These are phyloP conservation scores for Cymbopogon citratus DNA, from an alignment of 176 grass and related monocot species.

Conservation along the genomic window DNA sequence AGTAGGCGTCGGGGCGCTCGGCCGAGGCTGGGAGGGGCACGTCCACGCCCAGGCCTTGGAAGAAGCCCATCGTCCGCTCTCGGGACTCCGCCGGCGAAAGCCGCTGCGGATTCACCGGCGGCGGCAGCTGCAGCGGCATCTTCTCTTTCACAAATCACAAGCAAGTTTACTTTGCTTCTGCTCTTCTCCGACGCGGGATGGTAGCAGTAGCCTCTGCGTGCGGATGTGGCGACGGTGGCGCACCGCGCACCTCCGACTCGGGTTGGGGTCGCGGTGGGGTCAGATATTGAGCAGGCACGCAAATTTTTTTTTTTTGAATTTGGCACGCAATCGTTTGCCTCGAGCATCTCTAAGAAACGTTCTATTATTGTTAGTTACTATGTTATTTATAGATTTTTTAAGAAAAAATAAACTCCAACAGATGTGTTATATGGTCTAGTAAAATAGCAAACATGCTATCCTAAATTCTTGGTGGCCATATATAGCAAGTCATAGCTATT, in stretches of 20 bases:
- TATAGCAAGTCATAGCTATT: too few relatives aligned
- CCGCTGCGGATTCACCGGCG: neutral
- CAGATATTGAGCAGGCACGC: neutral
- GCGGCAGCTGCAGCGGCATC: constrained; percentile 6
- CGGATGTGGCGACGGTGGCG: neutral
- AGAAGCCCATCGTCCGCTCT: neutral
- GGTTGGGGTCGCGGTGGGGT: neutral
- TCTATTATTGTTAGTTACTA: too few relatives aligned
- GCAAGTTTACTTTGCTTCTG: neutral
- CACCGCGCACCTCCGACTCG: neutral
- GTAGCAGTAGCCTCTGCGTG: neutral
- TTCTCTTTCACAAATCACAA: neutral
- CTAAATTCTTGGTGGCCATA: too few relatives aligned
- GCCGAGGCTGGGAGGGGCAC: constrained; percentile 15
- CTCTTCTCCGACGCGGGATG: neutral
- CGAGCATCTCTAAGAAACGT: too few relatives aligned
- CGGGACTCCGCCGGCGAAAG: constrained; percentile 17
- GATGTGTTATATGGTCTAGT: too few relatives aligned
- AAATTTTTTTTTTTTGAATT: too few relatives aligned
- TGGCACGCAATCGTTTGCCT: too few relatives aligned
- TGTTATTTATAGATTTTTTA: too few relatives aligned
- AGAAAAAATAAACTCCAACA: too few relatives aligned
- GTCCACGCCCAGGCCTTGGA: neutral
- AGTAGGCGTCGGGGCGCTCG: constrained; percentile 29
- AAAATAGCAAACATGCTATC: too few relatives aligned